Evolutionary conservation across 1,284 basidiomycete genomes (phyloP), one percentile per base, ranked within the genome.

Genomic region (Psilocybe mexicana): DNA sequence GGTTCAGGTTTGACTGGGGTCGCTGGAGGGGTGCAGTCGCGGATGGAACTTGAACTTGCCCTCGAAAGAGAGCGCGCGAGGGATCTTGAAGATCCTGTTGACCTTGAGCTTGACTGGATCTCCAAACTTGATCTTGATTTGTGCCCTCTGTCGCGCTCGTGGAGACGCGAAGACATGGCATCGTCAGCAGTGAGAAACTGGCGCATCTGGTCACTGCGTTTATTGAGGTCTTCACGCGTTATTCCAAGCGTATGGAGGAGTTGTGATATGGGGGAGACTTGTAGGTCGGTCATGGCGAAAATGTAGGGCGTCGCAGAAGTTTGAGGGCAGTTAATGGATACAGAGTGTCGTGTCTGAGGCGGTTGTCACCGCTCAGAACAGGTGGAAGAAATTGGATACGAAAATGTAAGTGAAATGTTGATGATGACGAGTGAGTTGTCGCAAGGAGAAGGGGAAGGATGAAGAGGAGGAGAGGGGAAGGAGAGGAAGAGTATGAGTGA

Each of bases 131-230:
- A 71, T 61, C 70, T 69, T 56, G 75, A 61, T 54, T 74, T 75
- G 57, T 72, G 73, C 54, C 69, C 64, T 43, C 65, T 67, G 57
- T 76, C 76, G 58, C 64, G 72, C 58, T 79, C 70, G 55, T 75
- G 69, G 55, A 77, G 76, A 71, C 78, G 76, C 69, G 76, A 71
- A 69, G 78, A 69, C 56, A 70, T 67, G 55, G 71, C 66, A 66
- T 75, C 73, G 64, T 85, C 79, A 24, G 83, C 72, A 30, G 82
- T 84, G 59, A 90, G 76, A 73, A 89, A 89, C 60, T 85, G 81
- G 53, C 88, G 83, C 88, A 90, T 90, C 68, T 88, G 81, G 70
- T 84, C 79, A 65, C 83, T 87, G 66, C 81, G 85, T 67, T 80
- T 79, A 63, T 77, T 69, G 56, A 90, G 76, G 72, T 90, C 88